phyloP scores from a whole-genome alignment of 2,329 filamentous ascomycete species.

The Fusarium napiforme region DNA sequence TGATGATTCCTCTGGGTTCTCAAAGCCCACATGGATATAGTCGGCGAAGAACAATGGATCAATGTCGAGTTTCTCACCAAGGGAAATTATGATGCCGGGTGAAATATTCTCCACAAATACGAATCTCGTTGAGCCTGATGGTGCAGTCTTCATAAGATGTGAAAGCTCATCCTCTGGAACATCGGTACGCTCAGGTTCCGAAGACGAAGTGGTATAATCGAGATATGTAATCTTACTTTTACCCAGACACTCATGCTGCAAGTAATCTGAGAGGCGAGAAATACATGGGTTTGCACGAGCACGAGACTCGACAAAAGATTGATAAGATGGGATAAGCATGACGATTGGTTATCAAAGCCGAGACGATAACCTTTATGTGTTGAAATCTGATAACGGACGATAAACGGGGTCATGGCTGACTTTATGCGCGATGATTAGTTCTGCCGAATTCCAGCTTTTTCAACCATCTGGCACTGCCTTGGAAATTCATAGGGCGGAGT shows the following conservation, averaged over 20 bases:
- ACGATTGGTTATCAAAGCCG: neutral
- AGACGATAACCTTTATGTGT: neutral
- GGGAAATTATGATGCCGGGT: accelerated
- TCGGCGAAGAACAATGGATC: neutral
- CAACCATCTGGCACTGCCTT: neutral
- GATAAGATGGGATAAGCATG: neutral
- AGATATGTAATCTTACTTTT: neutral
- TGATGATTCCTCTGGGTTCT: accelerated
- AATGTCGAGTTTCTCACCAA: neutral
- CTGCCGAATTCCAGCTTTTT: neutral
- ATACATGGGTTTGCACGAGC: neutral
- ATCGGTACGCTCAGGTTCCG: accelerated
- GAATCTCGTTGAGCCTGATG: accelerated
- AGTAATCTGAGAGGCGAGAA: accelerated
- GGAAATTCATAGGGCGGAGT: neutral
- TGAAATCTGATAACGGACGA: neutral
- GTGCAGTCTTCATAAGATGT: accelerated
- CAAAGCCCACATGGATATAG: neutral
- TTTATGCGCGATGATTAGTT: neutral
- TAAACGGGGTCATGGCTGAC: neutral
- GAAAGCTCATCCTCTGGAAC: accelerated
- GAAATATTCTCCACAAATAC: neutral
- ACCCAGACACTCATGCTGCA: accelerated
- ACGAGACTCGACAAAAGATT: neutral
- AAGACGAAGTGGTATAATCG: accelerated